These are phyloP conservation scores for Croton setiger DNA, from an alignment of 441 rosid genomes.

Conservation along the genomic window DNA sequence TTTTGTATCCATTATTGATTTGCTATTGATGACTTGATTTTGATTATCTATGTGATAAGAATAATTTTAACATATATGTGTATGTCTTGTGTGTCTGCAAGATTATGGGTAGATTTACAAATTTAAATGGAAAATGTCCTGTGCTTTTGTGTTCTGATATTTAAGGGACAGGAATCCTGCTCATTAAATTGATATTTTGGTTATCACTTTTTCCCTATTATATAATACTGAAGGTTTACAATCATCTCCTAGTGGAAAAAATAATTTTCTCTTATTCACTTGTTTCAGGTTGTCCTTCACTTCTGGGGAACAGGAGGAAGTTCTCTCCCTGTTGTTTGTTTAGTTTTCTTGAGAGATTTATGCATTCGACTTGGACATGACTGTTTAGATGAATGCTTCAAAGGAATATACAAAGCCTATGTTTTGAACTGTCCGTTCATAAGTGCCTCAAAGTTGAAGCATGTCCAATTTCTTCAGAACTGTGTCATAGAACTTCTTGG, in stretches of 20 bases:
- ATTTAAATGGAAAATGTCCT: neutral
- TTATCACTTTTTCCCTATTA: neutral
- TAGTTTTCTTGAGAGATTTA: conserved; percentile 76
- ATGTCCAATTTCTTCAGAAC: conserved; percentile 79
- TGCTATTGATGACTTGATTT: conserved; percentile 3
- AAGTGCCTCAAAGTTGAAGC: conserved; percentile 73
- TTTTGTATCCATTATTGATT: neutral
- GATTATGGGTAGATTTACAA: neutral
- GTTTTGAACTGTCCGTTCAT: conserved; percentile 84
- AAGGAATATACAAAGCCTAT: conserved; percentile 91
- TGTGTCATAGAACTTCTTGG: conserved; percentile 82
- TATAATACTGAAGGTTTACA: neutral
- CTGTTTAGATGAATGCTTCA: conserved; percentile 80
- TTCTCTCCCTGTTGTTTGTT: conserved; percentile 76
- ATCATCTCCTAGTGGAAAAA: neutral
- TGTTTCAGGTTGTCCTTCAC: conserved; percentile 74
- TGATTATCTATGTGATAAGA: neutral
- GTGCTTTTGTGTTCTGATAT: neutral
- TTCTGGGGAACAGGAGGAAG: conserved; percentile 97
- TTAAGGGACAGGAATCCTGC: neutral
- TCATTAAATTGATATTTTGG: neutral
- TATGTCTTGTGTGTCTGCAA: neutral
- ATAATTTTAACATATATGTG: neutral
- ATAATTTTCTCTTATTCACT: neutral
- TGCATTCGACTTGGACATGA: conserved; percentile 79